These are phyloP conservation scores for Logfia minima DNA, from an alignment of 129 eudicot species.

Conservation along the genomic window DNA sequence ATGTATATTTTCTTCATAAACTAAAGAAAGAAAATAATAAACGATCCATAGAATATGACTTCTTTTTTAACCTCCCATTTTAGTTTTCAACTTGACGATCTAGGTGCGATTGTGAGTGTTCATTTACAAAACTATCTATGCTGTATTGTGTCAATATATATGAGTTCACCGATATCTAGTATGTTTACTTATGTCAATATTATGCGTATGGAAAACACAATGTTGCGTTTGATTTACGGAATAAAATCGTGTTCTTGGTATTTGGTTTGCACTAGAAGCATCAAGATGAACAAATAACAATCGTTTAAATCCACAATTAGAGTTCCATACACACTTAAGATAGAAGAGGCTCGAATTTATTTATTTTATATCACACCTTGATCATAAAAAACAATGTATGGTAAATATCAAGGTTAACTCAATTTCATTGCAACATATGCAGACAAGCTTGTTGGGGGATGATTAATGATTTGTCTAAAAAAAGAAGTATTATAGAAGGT, in stretches of 20 bases:
- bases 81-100: too few relatives aligned
- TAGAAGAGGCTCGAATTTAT: too few relatives aligned
- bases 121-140: neutral
- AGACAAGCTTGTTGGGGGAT: conserved; percentile 41
- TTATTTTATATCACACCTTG: neutral
- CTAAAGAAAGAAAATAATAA: too few relatives aligned
- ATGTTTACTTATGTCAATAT: neutral
- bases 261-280: too few relatives aligned
- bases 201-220: neutral
- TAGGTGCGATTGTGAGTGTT: neutral
- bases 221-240: neutral
- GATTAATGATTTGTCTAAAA: conserved; percentile 27
- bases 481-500: conserved; percentile 16
- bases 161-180: too few relatives aligned
- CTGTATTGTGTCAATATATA: neutral
- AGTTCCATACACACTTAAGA: too few relatives aligned
- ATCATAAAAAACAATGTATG: neutral
- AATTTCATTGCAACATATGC: conserved; percentile 22
- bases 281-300: too few relatives aligned
- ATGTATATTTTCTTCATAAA: too few relatives aligned
- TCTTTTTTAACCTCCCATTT: neutral
- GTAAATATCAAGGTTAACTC: conserved; percentile 3
- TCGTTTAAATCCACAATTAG: too few relatives aligned
- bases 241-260: too few relatives aligned
- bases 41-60: too few relatives aligned